Conservation (phyloP, 2,329 filamentous ascomycete genomes). For the Tolypocladium cylindrosporum region DNA sequence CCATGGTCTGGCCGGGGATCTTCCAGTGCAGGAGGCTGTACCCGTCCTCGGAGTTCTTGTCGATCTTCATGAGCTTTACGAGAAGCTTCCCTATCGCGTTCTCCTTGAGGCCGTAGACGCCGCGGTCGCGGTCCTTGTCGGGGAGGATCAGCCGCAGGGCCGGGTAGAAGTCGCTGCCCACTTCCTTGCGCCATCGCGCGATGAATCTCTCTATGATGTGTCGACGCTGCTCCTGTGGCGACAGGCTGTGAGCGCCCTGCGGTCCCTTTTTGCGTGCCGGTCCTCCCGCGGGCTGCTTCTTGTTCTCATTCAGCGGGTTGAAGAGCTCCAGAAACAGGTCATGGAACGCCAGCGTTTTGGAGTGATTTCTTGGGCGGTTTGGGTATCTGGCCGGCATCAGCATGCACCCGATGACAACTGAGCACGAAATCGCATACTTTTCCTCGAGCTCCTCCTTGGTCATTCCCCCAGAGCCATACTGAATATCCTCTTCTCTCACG, state of each 20-base stretch:
- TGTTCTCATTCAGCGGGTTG: conserved; percentile 68
- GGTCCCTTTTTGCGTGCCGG: conserved; percentile 48
- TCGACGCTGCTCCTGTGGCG: conserved; percentile 67
- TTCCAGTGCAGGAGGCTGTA: conserved; percentile 87
- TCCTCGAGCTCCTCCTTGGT: conserved; percentile 33
- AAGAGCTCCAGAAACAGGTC: conserved; percentile 71
- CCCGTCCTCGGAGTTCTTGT: conserved; percentile 81
- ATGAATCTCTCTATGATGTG: conserved; percentile 83
- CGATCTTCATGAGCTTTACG: conserved; percentile 88
- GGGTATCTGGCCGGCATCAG: conserved; percentile 53
- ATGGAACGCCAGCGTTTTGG: conserved; percentile 71
- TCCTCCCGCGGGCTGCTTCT: conserved; percentile 58
- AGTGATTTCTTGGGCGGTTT: conserved; percentile 70
- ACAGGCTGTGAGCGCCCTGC: conserved; percentile 46
- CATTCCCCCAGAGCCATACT: conserved; percentile 33
- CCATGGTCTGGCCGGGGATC: conserved; percentile 59
- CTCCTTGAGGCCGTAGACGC: conserved; percentile 92
- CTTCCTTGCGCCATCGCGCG: conserved; percentile 73
- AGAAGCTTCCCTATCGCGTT: conserved; percentile 80
- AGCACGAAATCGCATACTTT: conserved; percentile 20
- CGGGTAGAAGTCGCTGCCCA: conserved; percentile 88
- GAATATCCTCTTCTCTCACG: conserved; percentile 38
- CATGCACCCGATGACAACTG: not conserved
- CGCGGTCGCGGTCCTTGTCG: conserved; percentile 83
- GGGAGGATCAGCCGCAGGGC: conserved; percentile 85